Percentiles rank a stretch among this genome's conserved stretches.
Evolutionary conservation across 805 yeast genomes (phyloP).

Genomic region (Candida lessepsii): DNA sequence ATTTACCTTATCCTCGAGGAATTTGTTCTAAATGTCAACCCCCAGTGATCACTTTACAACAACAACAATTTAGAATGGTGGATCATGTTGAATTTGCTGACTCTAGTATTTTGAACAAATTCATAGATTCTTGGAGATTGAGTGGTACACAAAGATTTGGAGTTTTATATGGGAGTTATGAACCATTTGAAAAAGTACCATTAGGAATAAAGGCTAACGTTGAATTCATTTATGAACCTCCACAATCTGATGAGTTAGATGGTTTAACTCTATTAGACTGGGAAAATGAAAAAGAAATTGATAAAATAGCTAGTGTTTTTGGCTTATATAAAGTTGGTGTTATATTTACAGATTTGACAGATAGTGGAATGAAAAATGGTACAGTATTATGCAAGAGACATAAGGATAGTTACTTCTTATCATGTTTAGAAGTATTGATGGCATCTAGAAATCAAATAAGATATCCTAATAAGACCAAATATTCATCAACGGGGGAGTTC

Average conservation of each 20-base stretch:
- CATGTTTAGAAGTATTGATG: constrained; percentile 82
- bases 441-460: constrained; percentile 75
- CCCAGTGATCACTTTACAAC: constrained; percentile 87
- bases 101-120: constrained; percentile 66
- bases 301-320: constrained; percentile 51
- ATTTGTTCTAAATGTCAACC: constrained; percentile 98
- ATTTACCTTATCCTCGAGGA: constrained; percentile 91
- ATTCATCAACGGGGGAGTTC: constrained; percentile 60
- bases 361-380: constrained; percentile 84
- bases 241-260: constrained; percentile 83
- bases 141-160: constrained; percentile 89
- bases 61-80: constrained; percentile 90
- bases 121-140: constrained; percentile 89
- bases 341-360: constrained; percentile 85
- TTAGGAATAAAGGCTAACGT: constrained; percentile 92
- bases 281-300: constrained; percentile 54
- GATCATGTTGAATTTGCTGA: constrained; percentile 93
- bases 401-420: constrained; percentile 82
- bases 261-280: constrained; percentile 65
- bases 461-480: constrained; percentile 62
- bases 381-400: constrained; percentile 91
- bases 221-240: constrained; percentile 91
- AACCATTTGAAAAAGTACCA: constrained; percentile 77
- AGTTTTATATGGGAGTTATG: constrained; percentile 78
- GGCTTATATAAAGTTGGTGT: constrained; percentile 77